Base-by-base conservation (phyloP, 192 early-diverging fungal genomes). In the Backusella australiensis region DNA sequence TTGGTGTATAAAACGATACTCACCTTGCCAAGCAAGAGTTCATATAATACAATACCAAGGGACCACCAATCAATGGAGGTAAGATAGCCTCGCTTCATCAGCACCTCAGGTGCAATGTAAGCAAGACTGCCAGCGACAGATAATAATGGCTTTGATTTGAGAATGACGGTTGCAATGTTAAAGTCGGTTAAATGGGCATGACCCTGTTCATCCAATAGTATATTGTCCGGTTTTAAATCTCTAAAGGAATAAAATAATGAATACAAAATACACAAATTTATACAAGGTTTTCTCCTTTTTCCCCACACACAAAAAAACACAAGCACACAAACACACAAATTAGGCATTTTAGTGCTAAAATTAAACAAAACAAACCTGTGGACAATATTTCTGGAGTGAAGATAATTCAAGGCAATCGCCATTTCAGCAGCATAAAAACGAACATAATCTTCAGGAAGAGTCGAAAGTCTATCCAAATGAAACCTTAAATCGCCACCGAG, bases 211-310 rank as follows among this genome's bases (percentile, higher is more conserved):
- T 93, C 91, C 59, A 94, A 75, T 63, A 94, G 81, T 3, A 94
- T 87, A 78, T 99, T 98, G 76, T 99, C 96, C 0, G 97, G 97
- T 83, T 98, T 99, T 75, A 99, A 86, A 80, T 99, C 97, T 67
- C 89, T 82, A 59, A 19, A 63, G 39, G 17, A 35, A 56, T 42
- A 26, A 15, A 49, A 11, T 19, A 23, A 38, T 34, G 14, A 36
- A 15, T 17, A 26, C 52, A 29, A 26, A 38, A 17, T 21, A 34
- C 15, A 17, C 6, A 56, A 14, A 67, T 39, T 19, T 23, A 9
- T 29, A 12, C 6, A 8, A 38, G 9, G 6, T 26, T 35, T 44
- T 44, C 11, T 29, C 1, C 1, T 6, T 70, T 44, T 65, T 59
- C 39, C 76, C 41, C 17, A 63, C 26, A 38, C 23, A 29, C n/a